phyloP scores from a whole-genome alignment of 1,139 yeast genomes.

The Debaryomyces psychrophilus region DNA sequence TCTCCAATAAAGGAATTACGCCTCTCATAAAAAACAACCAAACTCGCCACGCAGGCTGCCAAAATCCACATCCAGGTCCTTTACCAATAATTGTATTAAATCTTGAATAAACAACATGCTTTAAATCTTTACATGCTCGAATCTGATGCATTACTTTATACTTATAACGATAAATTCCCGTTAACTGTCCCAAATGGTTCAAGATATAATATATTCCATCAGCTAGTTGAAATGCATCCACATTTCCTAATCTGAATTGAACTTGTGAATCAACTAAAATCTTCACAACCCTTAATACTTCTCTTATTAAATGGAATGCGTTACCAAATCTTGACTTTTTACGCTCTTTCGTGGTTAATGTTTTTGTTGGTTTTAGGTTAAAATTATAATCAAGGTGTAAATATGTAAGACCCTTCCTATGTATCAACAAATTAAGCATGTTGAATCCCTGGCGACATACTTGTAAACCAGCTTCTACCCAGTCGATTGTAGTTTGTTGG shows the following conservation, averaged over 20 bases:
- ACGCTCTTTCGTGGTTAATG: conserved; percentile 93
- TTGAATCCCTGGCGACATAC: conserved; percentile 92
- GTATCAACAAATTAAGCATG: conserved; percentile 88
- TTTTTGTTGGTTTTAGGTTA: conserved; percentile 93
- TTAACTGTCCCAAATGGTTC: conserved; percentile 91
- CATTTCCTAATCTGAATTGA: conserved; percentile 84
- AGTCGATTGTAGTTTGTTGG: conserved; percentile 88
- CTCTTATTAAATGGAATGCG: conserved; percentile 93
- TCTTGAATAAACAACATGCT: conserved; percentile 83
- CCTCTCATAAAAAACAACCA: conserved; percentile 95
- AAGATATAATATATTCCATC: conserved; percentile 90
- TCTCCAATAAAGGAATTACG: conserved; percentile 85
- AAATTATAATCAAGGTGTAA: conserved; percentile 94
- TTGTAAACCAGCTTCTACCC: conserved; percentile 98
- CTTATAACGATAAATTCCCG: conserved; percentile 96
- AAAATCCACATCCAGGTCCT: conserved; percentile 98
- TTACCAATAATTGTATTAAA: conserved; percentile 86
- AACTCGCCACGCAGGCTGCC: conserved; percentile 99
- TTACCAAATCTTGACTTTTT: conserved; percentile 95
- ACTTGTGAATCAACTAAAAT: conserved; percentile 92
- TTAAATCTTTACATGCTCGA: conserved; percentile 91
- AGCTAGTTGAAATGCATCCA: conserved; percentile 91
- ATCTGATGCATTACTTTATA: conserved; percentile 98
- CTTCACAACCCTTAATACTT: conserved; percentile 78
- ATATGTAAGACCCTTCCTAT: conserved; percentile 88